Base-by-base conservation (phyloP, 331 rosid species). In the Malus hybrid region DNA sequence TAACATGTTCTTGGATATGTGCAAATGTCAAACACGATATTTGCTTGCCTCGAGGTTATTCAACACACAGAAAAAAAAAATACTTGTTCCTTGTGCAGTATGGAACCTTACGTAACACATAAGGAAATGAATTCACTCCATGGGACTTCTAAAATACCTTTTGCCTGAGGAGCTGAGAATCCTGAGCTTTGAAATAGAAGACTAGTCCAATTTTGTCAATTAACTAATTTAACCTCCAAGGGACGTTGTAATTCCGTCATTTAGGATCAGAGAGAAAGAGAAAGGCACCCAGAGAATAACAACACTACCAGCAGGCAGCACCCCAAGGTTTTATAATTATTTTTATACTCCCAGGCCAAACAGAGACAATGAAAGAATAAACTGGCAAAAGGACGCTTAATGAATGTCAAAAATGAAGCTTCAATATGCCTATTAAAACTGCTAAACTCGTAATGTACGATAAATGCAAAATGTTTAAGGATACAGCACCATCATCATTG, bases 401-500 rank as follows among this genome's bases (percentile, higher is more conserved):
- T 20, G 52, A 32, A 22, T n/a, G 27, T 29, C 46, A 42, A 60
- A 75, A 65, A 42, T 34, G 6, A 29, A 75, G 34, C 59, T 31
- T 20, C 42, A 44, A 64, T 46, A 72, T 52, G 59, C 78, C 18
- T 12, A 46, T 56, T 11, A 36, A 79, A 70, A 78, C 24, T 69
- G n/a, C 63, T 42, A 68, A 44, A 73, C 56, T 61, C 61, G 0
- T 33, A 73, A 67, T 46, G 33, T 55, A 1, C 48, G 70, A 33
- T 6, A 66, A 67, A 85, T n/a, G 33, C 67, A 72, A 22, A 69
- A 78, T 54, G 60, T 78, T 52, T 24, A 75, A 84, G 98, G 98
- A 93, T 93, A 93, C 98, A 77, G 93, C 93, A 55, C 98, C 98
- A 80, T 91, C 98, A 73, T 93, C 96, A 6, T 90, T 80, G 76